Conservation (phyloP, 257 asterid species). For the Galeopsis tetrahit region DNA sequence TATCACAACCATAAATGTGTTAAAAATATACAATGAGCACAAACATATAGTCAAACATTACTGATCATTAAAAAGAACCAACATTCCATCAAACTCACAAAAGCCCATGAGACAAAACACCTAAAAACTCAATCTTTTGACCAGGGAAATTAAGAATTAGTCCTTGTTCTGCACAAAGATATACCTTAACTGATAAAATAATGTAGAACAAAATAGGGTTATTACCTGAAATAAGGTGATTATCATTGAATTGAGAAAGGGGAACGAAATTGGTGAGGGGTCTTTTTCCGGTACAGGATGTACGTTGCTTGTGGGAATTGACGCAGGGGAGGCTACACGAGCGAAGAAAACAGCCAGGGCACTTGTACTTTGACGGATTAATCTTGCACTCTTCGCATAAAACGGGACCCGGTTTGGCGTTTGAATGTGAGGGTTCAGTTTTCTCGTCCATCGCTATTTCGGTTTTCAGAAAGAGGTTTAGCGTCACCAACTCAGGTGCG, state of each 20-base stretch:
- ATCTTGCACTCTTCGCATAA: constrained; percentile 73
- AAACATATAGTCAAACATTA: no score
- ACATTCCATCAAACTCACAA: background rate
- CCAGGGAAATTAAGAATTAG: background rate
- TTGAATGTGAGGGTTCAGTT: constrained; percentile 30
- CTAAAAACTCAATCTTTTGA: background rate
- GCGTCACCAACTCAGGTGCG: background rate
- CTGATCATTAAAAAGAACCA: background rate
- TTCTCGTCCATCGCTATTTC: constrained; percentile 41
- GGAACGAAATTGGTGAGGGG: constrained; percentile 58
- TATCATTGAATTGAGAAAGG: constrained; percentile 73
- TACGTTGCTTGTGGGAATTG: constrained; percentile 84
- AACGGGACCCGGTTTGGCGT: constrained; percentile 27
- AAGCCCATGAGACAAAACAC: background rate
- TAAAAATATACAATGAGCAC: background rate
- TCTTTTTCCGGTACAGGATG: constrained; percentile 75
- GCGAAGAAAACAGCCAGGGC: constrained; percentile 89
- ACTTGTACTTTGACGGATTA: constrained; percentile 78
- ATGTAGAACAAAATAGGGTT: background rate
- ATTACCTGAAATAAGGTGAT: constrained; percentile 71
- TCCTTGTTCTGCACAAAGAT: background rate
- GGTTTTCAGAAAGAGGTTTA: background rate
- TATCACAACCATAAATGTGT: no score
- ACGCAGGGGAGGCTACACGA: constrained; percentile 92
- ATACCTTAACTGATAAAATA: background rate